Evolutionary conservation across 192 early-diverging fungal genomes (phyloP).

Genomic region (Backusella tarrabulga): DNA sequence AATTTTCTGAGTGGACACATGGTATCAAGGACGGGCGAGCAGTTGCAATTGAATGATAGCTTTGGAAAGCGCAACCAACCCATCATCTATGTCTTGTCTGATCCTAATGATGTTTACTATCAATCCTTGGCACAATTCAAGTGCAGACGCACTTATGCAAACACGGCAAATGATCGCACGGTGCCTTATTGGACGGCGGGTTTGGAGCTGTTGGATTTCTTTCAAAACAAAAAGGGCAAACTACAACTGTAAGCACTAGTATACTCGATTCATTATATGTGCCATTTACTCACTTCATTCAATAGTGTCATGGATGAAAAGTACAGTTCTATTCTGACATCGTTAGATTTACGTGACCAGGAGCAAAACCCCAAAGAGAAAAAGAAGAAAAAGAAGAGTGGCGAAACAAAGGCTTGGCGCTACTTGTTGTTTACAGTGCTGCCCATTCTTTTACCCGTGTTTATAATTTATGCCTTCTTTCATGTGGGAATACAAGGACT

Average conservation of each 20-base stretch:
- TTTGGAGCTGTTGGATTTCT: conserved; percentile 47
- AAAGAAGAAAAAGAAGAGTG: background rate
- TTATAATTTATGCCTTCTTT: background rate
- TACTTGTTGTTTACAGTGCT: background rate
- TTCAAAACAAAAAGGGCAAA: conserved; percentile 26
- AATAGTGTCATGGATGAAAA: background rate
- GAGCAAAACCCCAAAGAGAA: background rate
- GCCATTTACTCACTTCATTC: background rate
- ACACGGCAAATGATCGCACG: conserved; percentile 48
- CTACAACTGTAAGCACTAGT: conserved; percentile 44
- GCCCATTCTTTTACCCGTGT: background rate
- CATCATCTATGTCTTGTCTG: conserved; percentile 40
- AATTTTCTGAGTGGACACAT: conserved; percentile 43
- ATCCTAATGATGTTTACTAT: conserved; percentile 29
- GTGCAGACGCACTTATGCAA: conserved; percentile 45
- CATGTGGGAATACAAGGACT: conserved; percentile 43
- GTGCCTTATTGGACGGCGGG: conserved; percentile 65
- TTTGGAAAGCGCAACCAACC: conserved; percentile 30
- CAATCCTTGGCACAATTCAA: conserved; percentile 45
- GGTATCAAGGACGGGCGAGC: conserved; percentile 53
- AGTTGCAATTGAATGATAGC: conserved; percentile 42
- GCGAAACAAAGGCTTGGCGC: background rate
- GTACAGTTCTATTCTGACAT: background rate
- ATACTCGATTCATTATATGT: background rate
- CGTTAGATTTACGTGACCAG: background rate